A percentile compares a stretch with the other conserved stretches of the same genome.
Conservation (phyloP, 306 rosid species). For the Cicer pinnatifidum region DNA sequence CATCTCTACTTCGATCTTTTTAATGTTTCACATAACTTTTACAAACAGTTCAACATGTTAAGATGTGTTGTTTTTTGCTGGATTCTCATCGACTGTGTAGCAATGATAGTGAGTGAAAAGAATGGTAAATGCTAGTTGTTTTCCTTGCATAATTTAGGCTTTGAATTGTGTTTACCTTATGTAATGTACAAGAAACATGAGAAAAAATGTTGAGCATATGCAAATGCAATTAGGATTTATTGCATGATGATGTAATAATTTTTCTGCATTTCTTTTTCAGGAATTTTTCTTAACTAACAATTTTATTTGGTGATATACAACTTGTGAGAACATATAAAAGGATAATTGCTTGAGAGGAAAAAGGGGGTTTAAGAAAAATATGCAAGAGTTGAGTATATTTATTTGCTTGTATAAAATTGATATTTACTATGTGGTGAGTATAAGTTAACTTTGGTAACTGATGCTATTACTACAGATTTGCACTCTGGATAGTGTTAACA, state of each 20-base stretch:
- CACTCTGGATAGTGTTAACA: too few species aligned
- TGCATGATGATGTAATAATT: neutral
- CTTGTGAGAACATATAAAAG: neutral
- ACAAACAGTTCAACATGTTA: neutral
- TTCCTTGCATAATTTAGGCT: constrained; percentile 8
- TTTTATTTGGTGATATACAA: neutral
- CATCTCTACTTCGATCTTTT: neutral
- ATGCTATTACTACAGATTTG: too few species aligned
- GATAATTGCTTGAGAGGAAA: neutral
- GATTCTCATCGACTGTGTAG: neutral
- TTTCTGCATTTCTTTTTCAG: neutral
- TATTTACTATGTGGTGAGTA: too few species aligned
- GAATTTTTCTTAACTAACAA: neutral
- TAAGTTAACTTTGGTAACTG: too few species aligned
- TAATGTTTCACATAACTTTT: neutral
- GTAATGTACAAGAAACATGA: neutral
- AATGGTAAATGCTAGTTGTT: constrained; percentile 23
- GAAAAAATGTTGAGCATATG: neutral
- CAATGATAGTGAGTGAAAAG: constrained; percentile 28
- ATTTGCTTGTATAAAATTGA: too few species aligned
- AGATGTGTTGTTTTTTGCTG: neutral
- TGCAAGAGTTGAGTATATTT: neutral
- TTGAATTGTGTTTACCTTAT: neutral
- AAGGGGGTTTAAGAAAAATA: neutral
- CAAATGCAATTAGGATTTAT: neutral